Evolutionary conservation across 805 yeast genomes (phyloP).

Genomic region (Lipomyces lipofer): DNA sequence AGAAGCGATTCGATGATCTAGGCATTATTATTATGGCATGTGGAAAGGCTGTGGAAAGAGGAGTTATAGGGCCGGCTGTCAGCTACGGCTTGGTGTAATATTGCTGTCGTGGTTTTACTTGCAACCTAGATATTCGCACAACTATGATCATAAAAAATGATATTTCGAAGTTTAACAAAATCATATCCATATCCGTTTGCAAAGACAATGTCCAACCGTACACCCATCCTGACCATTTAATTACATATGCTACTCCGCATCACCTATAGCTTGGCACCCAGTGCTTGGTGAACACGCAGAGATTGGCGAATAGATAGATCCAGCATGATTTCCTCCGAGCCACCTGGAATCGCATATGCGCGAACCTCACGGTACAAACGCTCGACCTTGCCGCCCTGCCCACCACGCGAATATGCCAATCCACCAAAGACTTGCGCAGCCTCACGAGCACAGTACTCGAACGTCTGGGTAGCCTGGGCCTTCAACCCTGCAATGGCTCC

Average conservation of each 20-base stretch:
- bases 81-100: too few relatives aligned
- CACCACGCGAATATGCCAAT: conserved; percentile 46
- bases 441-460: conserved; percentile 48
- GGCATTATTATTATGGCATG: too few relatives aligned
- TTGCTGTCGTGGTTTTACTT: too few relatives aligned
- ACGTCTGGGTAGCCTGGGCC: conserved; percentile 44
- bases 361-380: conserved; percentile 48
- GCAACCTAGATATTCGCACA: too few relatives aligned
- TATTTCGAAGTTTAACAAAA: too few relatives aligned
- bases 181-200: too few relatives aligned
- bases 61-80: too few relatives aligned
- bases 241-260: too few relatives aligned
- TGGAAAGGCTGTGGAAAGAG: too few relatives aligned
- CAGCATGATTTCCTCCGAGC: conserved; percentile 48
- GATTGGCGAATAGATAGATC: conserved; percentile 45
- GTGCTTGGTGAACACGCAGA: conserved; percentile 43
- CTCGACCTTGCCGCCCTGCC: conserved; percentile 47
- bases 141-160: too few relatives aligned
- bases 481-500: conserved; percentile 48
- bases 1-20: too few relatives aligned
- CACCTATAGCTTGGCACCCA: conserved; percentile 46
- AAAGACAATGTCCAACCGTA: conserved; percentile 16
- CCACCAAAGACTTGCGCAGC: conserved; percentile 49
- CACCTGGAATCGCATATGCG: conserved; percentile 49
- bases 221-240: too few relatives aligned